These are phyloP conservation scores for Closterium sp. DNA, from an alignment of 139 green algal genomes.

Conservation along the genomic window DNA sequence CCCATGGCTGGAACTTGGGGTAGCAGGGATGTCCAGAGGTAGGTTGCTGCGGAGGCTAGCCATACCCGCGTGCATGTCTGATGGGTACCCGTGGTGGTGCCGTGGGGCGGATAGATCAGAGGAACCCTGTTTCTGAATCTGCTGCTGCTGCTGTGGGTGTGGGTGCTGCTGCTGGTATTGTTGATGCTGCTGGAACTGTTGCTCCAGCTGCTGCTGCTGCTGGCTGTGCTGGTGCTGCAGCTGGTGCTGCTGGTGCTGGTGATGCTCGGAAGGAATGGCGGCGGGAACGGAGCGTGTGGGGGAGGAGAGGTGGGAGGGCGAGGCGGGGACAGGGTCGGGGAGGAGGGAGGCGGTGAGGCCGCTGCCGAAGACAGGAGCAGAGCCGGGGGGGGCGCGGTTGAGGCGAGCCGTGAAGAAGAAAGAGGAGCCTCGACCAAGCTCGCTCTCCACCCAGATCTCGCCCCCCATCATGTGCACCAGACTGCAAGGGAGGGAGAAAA, in stretches of 20 bases:
- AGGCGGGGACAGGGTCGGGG: background rate
- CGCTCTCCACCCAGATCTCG: slow-evolving; percentile 43
- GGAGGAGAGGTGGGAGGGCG: background rate
- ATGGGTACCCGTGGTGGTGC: background rate
- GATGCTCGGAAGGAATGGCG: background rate
- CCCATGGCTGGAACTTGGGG: background rate
- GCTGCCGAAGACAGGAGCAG: background rate
- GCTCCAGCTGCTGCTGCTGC: too few species aligned
- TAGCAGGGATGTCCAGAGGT: background rate
- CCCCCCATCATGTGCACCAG: slow-evolving; percentile 43
- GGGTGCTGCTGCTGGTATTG: too few species aligned
- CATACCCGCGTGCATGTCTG: background rate
- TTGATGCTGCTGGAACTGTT: too few species aligned
- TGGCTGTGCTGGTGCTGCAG: background rate
- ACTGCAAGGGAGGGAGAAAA: background rate
- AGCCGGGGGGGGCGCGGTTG: background rate
- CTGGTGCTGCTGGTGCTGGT: background rate
- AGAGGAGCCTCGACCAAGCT: slow-evolving; percentile 2
- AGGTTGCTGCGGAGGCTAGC: background rate
- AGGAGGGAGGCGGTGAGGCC: background rate
- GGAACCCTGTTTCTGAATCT: too few species aligned
- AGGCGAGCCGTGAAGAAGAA: slow-evolving; percentile 43
- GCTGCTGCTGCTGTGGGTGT: too few species aligned
- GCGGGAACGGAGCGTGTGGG: background rate
- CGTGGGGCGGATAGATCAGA: too few species aligned